Conservation (phyloP, 164 flowering plant species). For the Magnolia officinalis region DNA sequence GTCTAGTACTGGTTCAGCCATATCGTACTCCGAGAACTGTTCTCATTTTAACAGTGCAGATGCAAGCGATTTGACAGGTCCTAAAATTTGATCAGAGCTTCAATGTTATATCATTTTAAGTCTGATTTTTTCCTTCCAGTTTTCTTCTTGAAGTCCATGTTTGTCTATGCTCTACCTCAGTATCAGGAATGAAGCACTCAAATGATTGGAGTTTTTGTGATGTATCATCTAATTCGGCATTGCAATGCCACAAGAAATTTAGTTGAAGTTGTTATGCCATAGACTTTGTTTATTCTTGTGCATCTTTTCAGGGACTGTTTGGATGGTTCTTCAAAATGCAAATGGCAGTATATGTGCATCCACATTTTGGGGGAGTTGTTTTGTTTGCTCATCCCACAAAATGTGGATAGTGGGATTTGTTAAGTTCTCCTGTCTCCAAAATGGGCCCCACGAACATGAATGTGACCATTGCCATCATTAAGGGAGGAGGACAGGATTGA, state of each 20-base stretch:
- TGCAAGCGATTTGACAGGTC: constrained; percentile 90
- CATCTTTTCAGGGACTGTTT: not conserved
- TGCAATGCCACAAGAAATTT: not conserved
- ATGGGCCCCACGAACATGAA: not conserved
- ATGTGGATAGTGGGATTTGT: not conserved
- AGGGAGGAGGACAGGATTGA: not conserved
- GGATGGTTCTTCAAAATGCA: not conserved
- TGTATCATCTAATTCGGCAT: not conserved
- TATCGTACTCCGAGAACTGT: constrained; percentile 94
- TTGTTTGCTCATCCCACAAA: not conserved
- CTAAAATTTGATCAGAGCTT: not conserved
- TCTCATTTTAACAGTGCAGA: constrained; percentile 68
- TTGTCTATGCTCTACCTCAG: not conserved
- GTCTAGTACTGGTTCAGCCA: constrained; percentile 95
- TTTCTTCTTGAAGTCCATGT: not conserved
- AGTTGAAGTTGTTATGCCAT: not conserved
- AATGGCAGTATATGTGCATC: not conserved
- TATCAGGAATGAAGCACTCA: not conserved
- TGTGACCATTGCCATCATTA: not conserved
- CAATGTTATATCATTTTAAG: not conserved
- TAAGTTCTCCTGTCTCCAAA: not conserved
- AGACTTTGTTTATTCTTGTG: not conserved
- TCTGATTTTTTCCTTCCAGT: not conserved
- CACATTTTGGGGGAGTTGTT: not conserved
- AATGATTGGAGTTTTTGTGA: not conserved